A percentile compares a stretch with the other conserved stretches of the same genome.
Conservation (phyloP, 23 red algal species). For the Gracilaria vermiculophylla region DNA sequence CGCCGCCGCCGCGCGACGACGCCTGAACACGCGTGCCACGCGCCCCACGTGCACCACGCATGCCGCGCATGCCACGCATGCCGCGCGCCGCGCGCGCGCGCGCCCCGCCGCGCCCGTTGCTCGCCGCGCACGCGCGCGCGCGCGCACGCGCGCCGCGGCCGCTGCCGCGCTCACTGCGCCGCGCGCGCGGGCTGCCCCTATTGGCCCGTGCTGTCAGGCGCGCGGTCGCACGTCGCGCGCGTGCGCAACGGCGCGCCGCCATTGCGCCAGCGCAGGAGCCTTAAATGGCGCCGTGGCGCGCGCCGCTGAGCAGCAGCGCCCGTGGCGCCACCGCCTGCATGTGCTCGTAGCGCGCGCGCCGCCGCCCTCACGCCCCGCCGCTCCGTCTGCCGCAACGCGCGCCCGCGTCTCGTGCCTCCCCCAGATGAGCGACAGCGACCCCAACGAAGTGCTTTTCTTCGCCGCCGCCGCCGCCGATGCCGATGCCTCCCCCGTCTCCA, state of each 20-base stretch:
- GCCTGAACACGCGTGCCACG: not conserved
- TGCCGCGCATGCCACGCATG: not conserved
- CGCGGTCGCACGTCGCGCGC: not conserved
- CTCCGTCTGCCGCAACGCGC: not conserved
- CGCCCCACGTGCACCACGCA: not conserved
- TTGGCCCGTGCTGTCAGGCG: not conserved
- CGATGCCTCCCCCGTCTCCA: not conserved
- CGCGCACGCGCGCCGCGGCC: too few relatives aligned
- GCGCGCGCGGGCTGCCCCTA: not conserved
- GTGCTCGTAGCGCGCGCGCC: not conserved
- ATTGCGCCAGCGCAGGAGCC: not conserved
- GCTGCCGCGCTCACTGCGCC: not conserved
- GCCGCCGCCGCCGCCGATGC: too few relatives aligned
- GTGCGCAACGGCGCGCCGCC: not conserved
- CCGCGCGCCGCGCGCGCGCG: not conserved
- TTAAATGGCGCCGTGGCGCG: too few relatives aligned
- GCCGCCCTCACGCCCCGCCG: not conserved
- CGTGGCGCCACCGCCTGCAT: not conserved
- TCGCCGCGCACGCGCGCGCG: too few relatives aligned
- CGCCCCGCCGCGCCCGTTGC: too few relatives aligned
- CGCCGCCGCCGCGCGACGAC: not conserved
- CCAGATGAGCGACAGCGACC: slow-evolving; percentile 23
- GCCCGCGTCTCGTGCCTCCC: too few relatives aligned
- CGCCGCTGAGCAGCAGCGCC: too few relatives aligned
- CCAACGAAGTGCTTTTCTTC: not conserved